Evolutionary conservation across 2,329 filamentous ascomycete genomes (phyloP), one percentile per base, ranked within the genome.

Genomic region (Sarocladium oryzae): DNA sequence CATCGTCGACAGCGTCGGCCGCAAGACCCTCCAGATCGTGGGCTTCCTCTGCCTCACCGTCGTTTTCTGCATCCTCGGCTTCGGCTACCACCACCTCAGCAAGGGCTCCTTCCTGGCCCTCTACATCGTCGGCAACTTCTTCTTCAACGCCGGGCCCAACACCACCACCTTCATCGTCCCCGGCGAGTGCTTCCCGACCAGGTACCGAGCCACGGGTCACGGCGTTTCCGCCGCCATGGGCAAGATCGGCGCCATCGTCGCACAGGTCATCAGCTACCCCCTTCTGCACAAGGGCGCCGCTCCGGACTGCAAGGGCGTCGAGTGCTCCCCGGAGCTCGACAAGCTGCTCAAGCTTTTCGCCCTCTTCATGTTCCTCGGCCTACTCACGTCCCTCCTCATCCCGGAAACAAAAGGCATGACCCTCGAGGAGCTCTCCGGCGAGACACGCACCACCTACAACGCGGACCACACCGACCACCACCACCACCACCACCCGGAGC

Each of bases 321-420:
- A 60, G 7, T 79, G 77, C 56, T 70, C 71, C 1, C 74, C 76
- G 0, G 86, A 84, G 78, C 75, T 91, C 51, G 78, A 87, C 64
- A 82, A 85, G 52, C 78, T 91, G 33, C 83, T 92, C 72, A 77
- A 89, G 63, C 85, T 90, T 33, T 90, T 88, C 65, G 85, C 86
- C 0, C 73, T 89, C 9, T 90, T 92, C 72, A 91, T 90, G 88
- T 73, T 91, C 5, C 76, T 78, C 49, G 88, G 88, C 32, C 78
- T 80, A 43, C 67, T 88, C 43, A 81, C 81, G 2, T 83, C 84
- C 1, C 70, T 90, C 3, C 69, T 92, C n/a, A 82, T 91, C 20
- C 86, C 86, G 0, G 88, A 90, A 69, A 90, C 85, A 0, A 89
- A 86, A 70, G 77, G 85, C 1, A 75, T 82, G 64, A 89, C 86